Evolutionary conservation across 2,329 filamentous ascomycete genomes (phyloP), one percentile per base, ranked within the genome.

Genomic region (Torrubiella hemipterigena): DNA sequence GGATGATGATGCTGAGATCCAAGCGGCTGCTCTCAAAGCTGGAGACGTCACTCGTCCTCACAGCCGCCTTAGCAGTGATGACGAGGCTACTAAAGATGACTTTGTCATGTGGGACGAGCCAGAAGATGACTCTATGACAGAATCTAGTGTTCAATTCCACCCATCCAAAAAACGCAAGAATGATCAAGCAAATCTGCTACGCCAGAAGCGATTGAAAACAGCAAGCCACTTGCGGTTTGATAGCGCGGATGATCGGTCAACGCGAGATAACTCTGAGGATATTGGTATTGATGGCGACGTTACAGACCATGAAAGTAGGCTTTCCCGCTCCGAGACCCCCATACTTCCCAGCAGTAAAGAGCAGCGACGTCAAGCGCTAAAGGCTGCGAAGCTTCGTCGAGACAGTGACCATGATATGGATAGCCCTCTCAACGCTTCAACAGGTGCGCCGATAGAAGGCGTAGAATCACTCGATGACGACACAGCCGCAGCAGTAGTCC

Each of bases 21-120:
- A 54, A 18, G 74, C 80, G 10, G 73, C 71, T 10, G 69, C 78
- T 27, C 85, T 87, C 49, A 93, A 83, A 0, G 87, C 93, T 49
- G 87, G 91, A 41, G 76, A 77, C 20, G 87, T 91, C 37, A 93
- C 83, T 40, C 73, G 81, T 25, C 81, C 81, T 29, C 75, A 77
- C 27, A 94, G 83, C 52, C 83, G 81, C 25, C 69, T 77, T 65
- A 74, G 69, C 47, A 68, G 68, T 2, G 73, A 78, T 36, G 71
- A 76, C 30, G 67, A 72, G 34, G 55, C 50, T 3, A 61, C 54
- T 1, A 65, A 65, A 56, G 65, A 61, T 19, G 59, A 58, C 2
- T 56, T 50, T 4, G n/a, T n/a, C n/a, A n/a, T n/a, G n/a, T n/a
- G n/a, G n/a, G n/a, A n/a, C n/a, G n/a, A n/a, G n/a, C n/a, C n/a